phyloP scores from a whole-genome alignment of 2,329 filamentous ascomycete genomes.

The Neurospora crassa region DNA sequence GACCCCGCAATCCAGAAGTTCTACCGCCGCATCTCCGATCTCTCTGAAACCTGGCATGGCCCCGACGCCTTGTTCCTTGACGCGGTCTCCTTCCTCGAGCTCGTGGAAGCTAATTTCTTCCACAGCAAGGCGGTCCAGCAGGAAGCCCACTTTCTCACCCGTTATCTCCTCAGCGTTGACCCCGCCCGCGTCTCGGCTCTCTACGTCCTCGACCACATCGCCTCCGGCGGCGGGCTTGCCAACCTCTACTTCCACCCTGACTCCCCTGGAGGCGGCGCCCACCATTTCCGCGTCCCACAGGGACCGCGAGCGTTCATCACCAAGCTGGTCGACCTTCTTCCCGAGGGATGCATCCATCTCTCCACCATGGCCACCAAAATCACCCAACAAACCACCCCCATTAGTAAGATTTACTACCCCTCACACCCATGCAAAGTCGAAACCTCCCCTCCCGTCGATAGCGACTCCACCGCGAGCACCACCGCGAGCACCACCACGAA shows the following conservation, averaged over 20 bases:
- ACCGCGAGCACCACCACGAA: conserved; percentile 19
- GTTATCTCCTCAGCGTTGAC: conserved; percentile 36
- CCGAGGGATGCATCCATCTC: conserved; percentile 14
- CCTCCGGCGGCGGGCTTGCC: conserved; percentile 39
- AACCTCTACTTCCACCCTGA: conserved; percentile 47
- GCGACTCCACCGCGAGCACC: conserved; percentile 5
- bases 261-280: conserved; percentile 36
- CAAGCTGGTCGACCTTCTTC: conserved; percentile 23
- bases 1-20: not conserved
- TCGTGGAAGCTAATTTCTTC: conserved; percentile 1
- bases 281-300: conserved; percentile 38
- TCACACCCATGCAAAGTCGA: not conserved
- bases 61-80: conserved; percentile 1
- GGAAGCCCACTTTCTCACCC: conserved; percentile 4
- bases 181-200: conserved; percentile 39
- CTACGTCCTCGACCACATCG: conserved; percentile 47
- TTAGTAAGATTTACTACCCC: not conserved
- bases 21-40: not conserved
- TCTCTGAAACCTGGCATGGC: not conserved
- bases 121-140: not conserved
- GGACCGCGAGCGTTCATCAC: conserved; percentile 35
- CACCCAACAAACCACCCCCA: conserved; percentile 14
- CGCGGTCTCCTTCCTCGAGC: conserved; percentile 2
- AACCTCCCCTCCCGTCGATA: conserved; percentile 15
- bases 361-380: conserved; percentile 23